Evolutionary conservation across 768 basidiomycete species (phyloP).

Genomic region (Nevesoporus exiguus): DNA sequence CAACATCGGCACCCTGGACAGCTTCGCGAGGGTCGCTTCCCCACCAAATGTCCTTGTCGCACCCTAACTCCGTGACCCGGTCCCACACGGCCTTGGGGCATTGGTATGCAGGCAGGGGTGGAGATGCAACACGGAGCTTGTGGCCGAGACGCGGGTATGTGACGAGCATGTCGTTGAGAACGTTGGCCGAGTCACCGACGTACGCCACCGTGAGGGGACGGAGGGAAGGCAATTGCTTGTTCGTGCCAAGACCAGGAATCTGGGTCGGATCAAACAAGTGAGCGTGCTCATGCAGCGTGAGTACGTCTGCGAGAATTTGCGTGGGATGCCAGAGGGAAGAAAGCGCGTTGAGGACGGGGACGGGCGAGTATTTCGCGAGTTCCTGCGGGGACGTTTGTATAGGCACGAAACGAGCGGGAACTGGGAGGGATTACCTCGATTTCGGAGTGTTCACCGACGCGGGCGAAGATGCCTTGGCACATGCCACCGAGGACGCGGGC

Average conservation of each 20-base stretch:
- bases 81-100: slow-evolving; percentile 76
- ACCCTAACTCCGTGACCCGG: slow-evolving; percentile 69
- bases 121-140: slow-evolving; percentile 79
- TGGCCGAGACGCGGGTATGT: slow-evolving; percentile 91
- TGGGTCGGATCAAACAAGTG: slow-evolving; percentile 45
- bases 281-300: slow-evolving; percentile 81
- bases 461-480: slow-evolving; percentile 96
- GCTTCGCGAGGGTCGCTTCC: slow-evolving; percentile 79
- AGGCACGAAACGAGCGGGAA: background rate
- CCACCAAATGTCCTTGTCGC: slow-evolving; percentile 74
- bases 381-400: slow-evolving; percentile 49
- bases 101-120: slow-evolving; percentile 56
- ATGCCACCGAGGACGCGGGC: slow-evolving; percentile 89
- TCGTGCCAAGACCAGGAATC: slow-evolving; percentile 10
- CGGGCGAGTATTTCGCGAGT: slow-evolving; percentile 83
- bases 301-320: slow-evolving; percentile 88
- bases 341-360: slow-evolving; percentile 95
- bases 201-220: slow-evolving; percentile 87
- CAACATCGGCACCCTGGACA: slow-evolving; percentile 86
- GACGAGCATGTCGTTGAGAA: slow-evolving; percentile 96
- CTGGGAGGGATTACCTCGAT: slow-evolving; percentile 65
- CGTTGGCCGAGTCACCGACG: slow-evolving; percentile 92
- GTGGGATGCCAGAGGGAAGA: slow-evolving; percentile 97
- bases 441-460: slow-evolving; percentile 89
- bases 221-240: slow-evolving; percentile 46